Evolutionary conservation across 2,329 filamentous ascomycete genomes (phyloP), one percentile per base, ranked within the genome.

Genomic region (Penicillium sp.): DNA sequence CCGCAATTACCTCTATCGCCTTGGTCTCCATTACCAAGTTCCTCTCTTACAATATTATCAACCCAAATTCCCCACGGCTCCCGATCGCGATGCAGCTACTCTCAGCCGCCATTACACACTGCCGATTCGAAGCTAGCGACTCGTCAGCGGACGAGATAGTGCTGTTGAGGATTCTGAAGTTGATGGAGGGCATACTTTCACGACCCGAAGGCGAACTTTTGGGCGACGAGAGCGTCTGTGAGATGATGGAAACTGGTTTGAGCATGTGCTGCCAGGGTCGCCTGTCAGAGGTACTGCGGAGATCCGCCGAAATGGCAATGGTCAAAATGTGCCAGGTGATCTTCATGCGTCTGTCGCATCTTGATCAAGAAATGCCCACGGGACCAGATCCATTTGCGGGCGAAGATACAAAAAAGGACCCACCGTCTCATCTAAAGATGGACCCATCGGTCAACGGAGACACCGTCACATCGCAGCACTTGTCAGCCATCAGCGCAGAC

Each of bases 321-420:
- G 91, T 97, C 46, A 91, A 91, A 65, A 99, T 99, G 94, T 97
- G 94, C 72, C 94, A 99, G 77, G 92, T 96, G 64, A 96, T 99
- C 68, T 99, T 99, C 72, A 90, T 93, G 74, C 88, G 95, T 59
- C 79, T 99, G 52, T 96, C 96, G 74, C 87, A 93, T 63, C 80
- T 97, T 8, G 91, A 95, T 67, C 83, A 90, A 47, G 89, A 93
- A 70, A 84, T 87, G 23, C 86, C 86, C 13, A 84, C 88, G 38
- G 86, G 89, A 61, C 77, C 84, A 7, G 84, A 87, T 37, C 84
- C 84, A 4, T 75, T 90, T 56, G 88, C 84, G 84, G 65, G 82
- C 84, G 69, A 62, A 35, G 61, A 60, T 15, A 86, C 27, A 12
- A 62, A 61, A 31, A 58, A 88, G 62, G 85, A 85, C 23, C 86